Evolutionary conservation across 2,329 filamentous ascomycete genomes (phyloP).

Genomic region (Trichoderma hamatum): DNA sequence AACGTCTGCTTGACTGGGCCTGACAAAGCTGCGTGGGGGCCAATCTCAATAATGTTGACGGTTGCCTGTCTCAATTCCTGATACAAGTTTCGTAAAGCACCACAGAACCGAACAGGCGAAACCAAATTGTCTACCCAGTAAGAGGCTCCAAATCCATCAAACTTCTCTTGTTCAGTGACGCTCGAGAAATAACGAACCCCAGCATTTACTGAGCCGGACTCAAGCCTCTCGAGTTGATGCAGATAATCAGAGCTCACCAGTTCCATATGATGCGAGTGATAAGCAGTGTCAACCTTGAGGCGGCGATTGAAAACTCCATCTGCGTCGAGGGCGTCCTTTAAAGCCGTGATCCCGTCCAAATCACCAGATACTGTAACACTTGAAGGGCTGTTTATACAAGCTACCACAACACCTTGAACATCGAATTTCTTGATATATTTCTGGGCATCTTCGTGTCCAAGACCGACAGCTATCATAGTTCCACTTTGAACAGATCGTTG

Average conservation of each 20-base stretch:
- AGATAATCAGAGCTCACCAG: background rate
- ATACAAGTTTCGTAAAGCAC: slow-evolving; percentile 28
- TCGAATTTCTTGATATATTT: slow-evolving; percentile 12
- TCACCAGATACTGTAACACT: slow-evolving; percentile 43
- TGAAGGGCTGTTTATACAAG: slow-evolving; percentile 38
- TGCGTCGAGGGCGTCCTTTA: slow-evolving; percentile 32
- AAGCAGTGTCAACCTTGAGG: slow-evolving; percentile 24
- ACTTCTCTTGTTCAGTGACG: background rate
- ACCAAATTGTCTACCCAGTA: slow-evolving; percentile 30
- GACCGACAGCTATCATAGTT: slow-evolving; percentile 34
- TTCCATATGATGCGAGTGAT: slow-evolving; percentile 26
- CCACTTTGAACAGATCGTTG: slow-evolving; percentile 26
- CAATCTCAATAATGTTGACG: slow-evolving; percentile 9
- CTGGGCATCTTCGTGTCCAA: slow-evolving; percentile 25
- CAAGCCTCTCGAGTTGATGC: background rate
- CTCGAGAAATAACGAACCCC: background rate
- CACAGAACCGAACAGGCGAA: slow-evolving; percentile 33
- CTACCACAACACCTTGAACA: slow-evolving; percentile 32
- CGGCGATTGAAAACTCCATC: slow-evolving; percentile 35
- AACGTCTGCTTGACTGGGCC: slow-evolving; percentile 8
- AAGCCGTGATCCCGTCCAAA: slow-evolving; percentile 31
- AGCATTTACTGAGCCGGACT: background rate
- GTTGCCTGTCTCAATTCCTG: background rate
- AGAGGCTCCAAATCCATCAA: slow-evolving; percentile 25
- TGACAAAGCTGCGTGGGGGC: slow-evolving; percentile 14